phyloP scores from a whole-genome alignment of 768 basidiomycete species.

The Termitomyces bulborhizus region DNA sequence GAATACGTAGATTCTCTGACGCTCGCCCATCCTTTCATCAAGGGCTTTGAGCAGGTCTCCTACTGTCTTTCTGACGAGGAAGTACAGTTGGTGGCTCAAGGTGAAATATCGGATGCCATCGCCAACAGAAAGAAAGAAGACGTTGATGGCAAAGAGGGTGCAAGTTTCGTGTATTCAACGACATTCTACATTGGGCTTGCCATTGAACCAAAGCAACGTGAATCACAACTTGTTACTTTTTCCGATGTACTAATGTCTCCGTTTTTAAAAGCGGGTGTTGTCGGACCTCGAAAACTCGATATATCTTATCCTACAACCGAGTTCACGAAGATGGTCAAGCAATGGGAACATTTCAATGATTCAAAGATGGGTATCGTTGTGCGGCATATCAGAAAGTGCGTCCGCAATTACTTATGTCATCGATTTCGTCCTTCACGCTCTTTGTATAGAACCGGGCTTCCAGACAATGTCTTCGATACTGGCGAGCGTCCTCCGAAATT shows the following conservation, averaged over 20 bases:
- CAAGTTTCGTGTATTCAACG: conserved; percentile 85
- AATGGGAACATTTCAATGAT: conserved; percentile 95
- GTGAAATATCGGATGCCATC: conserved; percentile 72
- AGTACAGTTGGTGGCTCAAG: conserved; percentile 82
- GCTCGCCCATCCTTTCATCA: conserved; percentile 92
- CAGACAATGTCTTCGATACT: conserved; percentile 77
- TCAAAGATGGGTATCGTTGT: conserved; percentile 91
- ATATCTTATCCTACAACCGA: conserved; percentile 96
- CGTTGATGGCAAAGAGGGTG: conserved; percentile 68
- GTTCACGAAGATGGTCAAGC: conserved; percentile 88
- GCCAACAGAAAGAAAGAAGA: conserved; percentile 73
- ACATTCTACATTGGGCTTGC: conserved; percentile 95
- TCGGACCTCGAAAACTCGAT: conserved; percentile 81
- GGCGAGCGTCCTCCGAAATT: conserved; percentile 73
- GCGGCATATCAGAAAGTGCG: conserved; percentile 86
- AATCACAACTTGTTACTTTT: conserved; percentile 21
- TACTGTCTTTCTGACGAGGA: conserved; percentile 86
- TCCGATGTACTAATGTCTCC: conserved; percentile 3
- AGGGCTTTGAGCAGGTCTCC: conserved; percentile 84
- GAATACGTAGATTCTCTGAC: conserved; percentile 91
- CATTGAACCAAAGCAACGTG: conserved; percentile 88
- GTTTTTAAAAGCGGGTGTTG: conserved; percentile 53
- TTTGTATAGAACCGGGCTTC: conserved; percentile 55
- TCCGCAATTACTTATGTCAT: background rate
- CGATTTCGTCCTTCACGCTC: background rate